Conservation (phyloP, 148 eudicot genomes). For the Bassia scoparia region DNA sequence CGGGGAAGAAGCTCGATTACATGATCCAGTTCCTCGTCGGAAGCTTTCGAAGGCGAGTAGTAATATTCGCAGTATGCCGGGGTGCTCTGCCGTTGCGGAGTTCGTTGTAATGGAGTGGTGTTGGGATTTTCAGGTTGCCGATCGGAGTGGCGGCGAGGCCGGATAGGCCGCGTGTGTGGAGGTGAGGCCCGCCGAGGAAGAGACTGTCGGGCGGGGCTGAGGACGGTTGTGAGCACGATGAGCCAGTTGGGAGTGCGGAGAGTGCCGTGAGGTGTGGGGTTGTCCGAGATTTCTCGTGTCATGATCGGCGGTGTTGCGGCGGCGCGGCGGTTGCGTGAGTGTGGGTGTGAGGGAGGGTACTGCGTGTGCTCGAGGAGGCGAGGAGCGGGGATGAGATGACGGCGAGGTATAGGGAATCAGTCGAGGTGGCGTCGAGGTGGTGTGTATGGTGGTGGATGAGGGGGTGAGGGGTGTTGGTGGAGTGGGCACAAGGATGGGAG, state of each 20-base stretch:
- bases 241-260: slow-evolving; percentile 74
- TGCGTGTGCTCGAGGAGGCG: slow-evolving; percentile 14
- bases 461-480: slow-evolving; percentile 70
- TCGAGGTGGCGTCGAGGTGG: slow-evolving; percentile 36
- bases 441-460: slow-evolving; percentile 57
- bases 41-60: too few species aligned
- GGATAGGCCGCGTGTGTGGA: slow-evolving; percentile 71
- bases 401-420: slow-evolving; percentile 51
- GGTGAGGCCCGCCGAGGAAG: slow-evolving; percentile 71
- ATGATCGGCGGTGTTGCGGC: not conserved
- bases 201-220: slow-evolving; percentile 56
- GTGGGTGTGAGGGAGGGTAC: slow-evolving; percentile 22
- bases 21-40: too few species aligned
- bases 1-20: too few species aligned
- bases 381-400: slow-evolving; percentile 56
- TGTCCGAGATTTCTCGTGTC: slow-evolving; percentile 41
- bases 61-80: too few species aligned
- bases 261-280: slow-evolving; percentile 61
- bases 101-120: too few species aligned
- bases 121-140: slow-evolving; percentile 60
- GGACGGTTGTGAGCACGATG: slow-evolving; percentile 38
- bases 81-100: too few species aligned
- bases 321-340: slow-evolving; percentile 23
- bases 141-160: slow-evolving; percentile 47
- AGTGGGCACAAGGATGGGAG: slow-evolving; percentile 83